These are phyloP conservation scores for Sporodiniella umbellata DNA, from an alignment of 371 early-diverging fungal genomes.

Conservation along the genomic window DNA sequence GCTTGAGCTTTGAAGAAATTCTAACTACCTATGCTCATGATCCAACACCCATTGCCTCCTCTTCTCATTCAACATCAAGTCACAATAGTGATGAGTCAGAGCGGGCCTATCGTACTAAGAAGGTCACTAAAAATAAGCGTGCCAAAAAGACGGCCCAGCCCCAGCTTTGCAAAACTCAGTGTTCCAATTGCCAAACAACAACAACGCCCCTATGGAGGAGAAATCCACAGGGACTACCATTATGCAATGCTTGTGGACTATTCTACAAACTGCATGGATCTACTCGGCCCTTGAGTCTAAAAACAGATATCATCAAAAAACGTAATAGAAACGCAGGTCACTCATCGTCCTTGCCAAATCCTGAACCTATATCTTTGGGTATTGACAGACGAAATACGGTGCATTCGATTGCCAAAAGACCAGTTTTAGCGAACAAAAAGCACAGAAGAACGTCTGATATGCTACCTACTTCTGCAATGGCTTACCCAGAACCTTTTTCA, in stretches of 20 bases:
- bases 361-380: background rate
- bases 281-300: constrained; percentile 78
- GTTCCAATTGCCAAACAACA: constrained; percentile 89
- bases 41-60: background rate
- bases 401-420: constrained; percentile 1
- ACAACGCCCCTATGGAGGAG: constrained; percentile 97
- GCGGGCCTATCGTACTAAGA: background rate
- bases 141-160: background rate
- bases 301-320: constrained; percentile 83
- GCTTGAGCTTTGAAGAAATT: constrained; percentile 30
- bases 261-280: constrained; percentile 84
- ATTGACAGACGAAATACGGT: constrained; percentile 13
- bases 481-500: background rate
- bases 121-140: background rate
- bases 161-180: constrained; percentile 36
- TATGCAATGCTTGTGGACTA: constrained; percentile 67
- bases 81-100: constrained; percentile 14
- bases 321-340: constrained; percentile 58
- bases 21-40: constrained; percentile 18
- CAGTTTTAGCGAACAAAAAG: constrained; percentile 5
- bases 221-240: constrained; percentile 65
- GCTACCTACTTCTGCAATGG: background rate
- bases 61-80: constrained; percentile 18
- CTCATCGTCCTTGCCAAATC: no score
- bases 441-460: constrained; percentile 12